phyloP scores from a whole-genome alignment of 2,329 filamentous ascomycete species.

The Ophiocordyceps sinensis region DNA sequence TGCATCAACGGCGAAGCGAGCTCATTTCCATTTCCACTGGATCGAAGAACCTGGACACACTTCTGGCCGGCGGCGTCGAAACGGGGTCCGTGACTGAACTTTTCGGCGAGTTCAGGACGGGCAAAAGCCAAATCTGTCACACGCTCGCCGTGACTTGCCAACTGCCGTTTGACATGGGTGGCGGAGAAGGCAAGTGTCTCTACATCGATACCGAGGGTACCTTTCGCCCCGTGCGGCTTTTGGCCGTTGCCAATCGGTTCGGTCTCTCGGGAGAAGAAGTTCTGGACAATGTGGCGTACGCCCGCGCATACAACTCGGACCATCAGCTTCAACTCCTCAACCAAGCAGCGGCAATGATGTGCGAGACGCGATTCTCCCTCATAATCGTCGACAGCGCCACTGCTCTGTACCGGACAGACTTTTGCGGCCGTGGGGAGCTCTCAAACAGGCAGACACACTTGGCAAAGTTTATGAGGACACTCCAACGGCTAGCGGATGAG shows the following conservation, averaged over 20 bases:
- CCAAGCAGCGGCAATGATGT: conserved; percentile 98
- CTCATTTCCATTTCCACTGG: conserved; percentile 96
- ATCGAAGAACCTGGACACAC: conserved; percentile 90
- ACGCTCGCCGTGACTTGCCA: conserved; percentile 98
- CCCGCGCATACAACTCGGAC: conserved; percentile 94
- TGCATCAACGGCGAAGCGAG: conserved; percentile 93
- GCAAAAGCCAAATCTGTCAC: conserved; percentile 97
- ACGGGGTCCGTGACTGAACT: conserved; percentile 97
- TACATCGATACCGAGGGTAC: conserved; percentile 99
- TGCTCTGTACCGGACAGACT: conserved; percentile 89
- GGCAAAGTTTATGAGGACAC: conserved; percentile 74
- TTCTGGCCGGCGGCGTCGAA: conserved; percentile 87
- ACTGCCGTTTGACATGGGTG: conserved; percentile 95
- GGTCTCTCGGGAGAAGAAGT: conserved; percentile 94
- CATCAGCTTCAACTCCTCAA: conserved; percentile 92
- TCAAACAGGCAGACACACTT: conserved; percentile 85
- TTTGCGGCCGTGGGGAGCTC: conserved; percentile 88
- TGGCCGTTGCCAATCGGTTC: conserved; percentile 87
- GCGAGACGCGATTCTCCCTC: conserved; percentile 91
- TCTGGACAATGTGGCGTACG: conserved; percentile 95
- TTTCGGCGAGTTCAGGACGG: conserved; percentile 94
- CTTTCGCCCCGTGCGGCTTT: conserved; percentile 78
- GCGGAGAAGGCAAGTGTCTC: conserved; percentile 92
- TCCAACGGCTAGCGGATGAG: conserved; percentile 64
- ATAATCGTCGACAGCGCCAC: conserved; percentile 95